Percentiles rank a stretch among this genome's conserved stretches.
phyloP scores from a whole-genome alignment of 2,329 filamentous ascomycete species.

The Colletotrichum karsti region DNA sequence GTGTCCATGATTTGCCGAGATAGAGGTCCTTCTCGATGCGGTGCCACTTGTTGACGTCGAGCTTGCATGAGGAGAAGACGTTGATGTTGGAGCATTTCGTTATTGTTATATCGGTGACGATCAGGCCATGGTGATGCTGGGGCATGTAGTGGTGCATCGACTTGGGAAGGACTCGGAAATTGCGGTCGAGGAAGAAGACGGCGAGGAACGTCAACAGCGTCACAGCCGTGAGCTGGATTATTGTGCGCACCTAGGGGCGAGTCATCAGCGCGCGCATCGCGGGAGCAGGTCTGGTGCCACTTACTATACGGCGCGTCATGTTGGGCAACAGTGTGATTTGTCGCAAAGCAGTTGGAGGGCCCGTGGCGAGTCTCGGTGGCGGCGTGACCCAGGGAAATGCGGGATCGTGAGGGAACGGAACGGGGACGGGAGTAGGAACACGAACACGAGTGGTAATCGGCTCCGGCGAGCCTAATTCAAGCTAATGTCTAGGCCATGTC shows the following conservation, averaged over 20 bases:
- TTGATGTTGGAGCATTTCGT: slow-evolving; percentile 80
- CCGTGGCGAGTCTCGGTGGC: not conserved
- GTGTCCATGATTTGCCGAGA: slow-evolving; percentile 76
- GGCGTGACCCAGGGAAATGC: not conserved
- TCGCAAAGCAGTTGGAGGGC: not conserved
- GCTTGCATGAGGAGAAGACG: slow-evolving; percentile 77
- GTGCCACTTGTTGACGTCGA: slow-evolving; percentile 78
- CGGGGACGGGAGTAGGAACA: slow-evolving; percentile 14
- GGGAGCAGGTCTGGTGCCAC: not conserved
- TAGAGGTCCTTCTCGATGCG: slow-evolving; percentile 86
- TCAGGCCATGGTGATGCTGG: slow-evolving; percentile 82
- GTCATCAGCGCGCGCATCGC: not conserved
- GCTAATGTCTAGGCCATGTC: slow-evolving; percentile 27
- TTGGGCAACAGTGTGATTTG: slow-evolving; percentile 17
- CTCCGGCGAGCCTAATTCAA: slow-evolving; percentile 26
- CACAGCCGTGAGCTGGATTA: slow-evolving; percentile 77
- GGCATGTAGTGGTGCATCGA: slow-evolving; percentile 89
- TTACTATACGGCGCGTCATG: slow-evolving; percentile 34
- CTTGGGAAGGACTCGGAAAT: slow-evolving; percentile 85
- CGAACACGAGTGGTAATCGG: slow-evolving; percentile 15
- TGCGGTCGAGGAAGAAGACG: slow-evolving; percentile 85
- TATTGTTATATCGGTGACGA: slow-evolving; percentile 87
- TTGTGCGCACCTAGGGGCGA: slow-evolving; percentile 65
- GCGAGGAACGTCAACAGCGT: slow-evolving; percentile 73
- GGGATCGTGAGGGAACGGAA: not conserved